phyloP scores from a whole-genome alignment of 2,329 filamentous ascomycete species.

The Pseudocercospora cruenta region DNA sequence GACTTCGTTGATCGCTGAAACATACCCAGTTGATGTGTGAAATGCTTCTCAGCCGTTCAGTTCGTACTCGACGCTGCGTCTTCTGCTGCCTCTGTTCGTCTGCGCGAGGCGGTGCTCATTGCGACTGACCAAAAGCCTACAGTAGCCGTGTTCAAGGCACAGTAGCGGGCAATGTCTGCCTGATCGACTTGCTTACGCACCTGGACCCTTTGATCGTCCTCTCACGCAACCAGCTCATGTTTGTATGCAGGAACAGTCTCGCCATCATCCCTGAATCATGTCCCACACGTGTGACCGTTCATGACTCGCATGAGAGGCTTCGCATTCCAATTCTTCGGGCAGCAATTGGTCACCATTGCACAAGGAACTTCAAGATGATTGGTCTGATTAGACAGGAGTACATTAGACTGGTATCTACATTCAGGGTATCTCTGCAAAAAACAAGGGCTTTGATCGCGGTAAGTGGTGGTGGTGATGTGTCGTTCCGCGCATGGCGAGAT shows the following conservation, averaged over 20 bases:
- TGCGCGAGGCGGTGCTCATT: no score
- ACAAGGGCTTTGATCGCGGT: not conserved
- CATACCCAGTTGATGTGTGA: no score
- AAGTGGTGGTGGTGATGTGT: not conserved
- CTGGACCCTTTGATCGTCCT: not conserved
- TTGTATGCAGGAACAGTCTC: not conserved
- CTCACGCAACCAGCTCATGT: not conserved
- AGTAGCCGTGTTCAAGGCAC: no score
- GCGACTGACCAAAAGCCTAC: no score
- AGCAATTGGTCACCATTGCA: not conserved
- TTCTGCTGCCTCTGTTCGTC: no score
- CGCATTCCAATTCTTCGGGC: not conserved
- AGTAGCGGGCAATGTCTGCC: no score
- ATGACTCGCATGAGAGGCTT: not conserved
- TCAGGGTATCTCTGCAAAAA: constrained; percentile 6
- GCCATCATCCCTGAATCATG: constrained; percentile 6
- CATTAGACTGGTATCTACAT: constrained; percentile 8
- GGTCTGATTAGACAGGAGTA: constrained; percentile 1
- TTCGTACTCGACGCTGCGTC: no score
- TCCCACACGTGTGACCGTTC: not conserved
- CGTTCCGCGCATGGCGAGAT: not conserved
- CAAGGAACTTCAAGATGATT: not conserved
- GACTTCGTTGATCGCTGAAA: no score
- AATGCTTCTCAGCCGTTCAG: no score
- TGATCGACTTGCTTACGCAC: not conserved